These are phyloP conservation scores for Vitis rotundifolia DNA, from an alignment of 164 flowering plant genomes.

Conservation along the genomic window DNA sequence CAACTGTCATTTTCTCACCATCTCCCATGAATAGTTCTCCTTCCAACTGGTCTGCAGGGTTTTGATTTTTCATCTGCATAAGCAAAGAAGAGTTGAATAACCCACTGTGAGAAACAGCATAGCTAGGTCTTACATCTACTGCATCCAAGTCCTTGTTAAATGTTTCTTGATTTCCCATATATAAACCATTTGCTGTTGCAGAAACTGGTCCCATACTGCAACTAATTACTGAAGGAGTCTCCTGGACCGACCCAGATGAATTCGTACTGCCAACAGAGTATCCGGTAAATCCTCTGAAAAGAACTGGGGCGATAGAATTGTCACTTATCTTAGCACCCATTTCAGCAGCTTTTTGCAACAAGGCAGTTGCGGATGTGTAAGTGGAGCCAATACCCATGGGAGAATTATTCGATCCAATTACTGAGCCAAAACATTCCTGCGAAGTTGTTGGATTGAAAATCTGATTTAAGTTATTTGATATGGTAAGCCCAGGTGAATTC, in stretches of 20 bases:
- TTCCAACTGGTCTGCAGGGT: conserved; percentile 5
- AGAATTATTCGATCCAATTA: conserved; percentile 9
- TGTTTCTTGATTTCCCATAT: conserved; percentile 15
- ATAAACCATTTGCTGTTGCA: conserved; percentile 6
- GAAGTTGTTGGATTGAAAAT: conserved; percentile 1
- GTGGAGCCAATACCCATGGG: conserved; percentile 20
- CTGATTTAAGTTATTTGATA: conserved; percentile 14
- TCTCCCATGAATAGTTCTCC: conserved; percentile 20
- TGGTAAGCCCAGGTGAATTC: conserved; percentile 24
- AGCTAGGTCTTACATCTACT: conserved; percentile 6
- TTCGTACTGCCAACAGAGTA: conserved; percentile 18
- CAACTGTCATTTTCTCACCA: conserved; percentile 35
- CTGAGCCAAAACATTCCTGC: not conserved
- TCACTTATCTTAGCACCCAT: conserved; percentile 55
- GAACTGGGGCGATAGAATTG: conserved; percentile 32
- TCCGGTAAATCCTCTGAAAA: conserved; percentile 41
- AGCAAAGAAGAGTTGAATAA: conserved; percentile 14
- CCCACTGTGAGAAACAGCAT: conserved; percentile 8
- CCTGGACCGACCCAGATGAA: conserved; percentile 20
- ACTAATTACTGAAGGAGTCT: conserved; percentile 10
- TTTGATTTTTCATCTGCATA: conserved; percentile 14
- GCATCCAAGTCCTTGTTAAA: conserved; percentile 11
- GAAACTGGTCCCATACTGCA: conserved; percentile 4
- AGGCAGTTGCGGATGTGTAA: conserved; percentile 53
- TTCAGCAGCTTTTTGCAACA: conserved; percentile 57